These are phyloP conservation scores for Hylodesmum podocarpum DNA, from an alignment of 306 rosid species.

Conservation along the genomic window DNA sequence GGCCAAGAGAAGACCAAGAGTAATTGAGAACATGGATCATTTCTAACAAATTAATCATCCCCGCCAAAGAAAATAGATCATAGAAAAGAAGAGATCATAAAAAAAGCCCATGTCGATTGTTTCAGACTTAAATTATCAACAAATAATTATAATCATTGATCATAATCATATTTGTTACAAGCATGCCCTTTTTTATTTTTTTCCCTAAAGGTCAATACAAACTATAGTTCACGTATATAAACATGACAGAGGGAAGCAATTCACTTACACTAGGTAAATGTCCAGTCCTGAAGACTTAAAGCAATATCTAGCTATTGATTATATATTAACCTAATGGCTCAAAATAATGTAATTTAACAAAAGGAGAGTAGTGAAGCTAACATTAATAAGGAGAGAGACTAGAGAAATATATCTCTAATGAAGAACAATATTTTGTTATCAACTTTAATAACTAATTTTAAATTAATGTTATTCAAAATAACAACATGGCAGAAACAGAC, in stretches of 20 bases:
- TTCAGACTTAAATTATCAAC: not conserved
- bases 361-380: not conserved
- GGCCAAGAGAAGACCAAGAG: not conserved
- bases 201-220: not conserved
- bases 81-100: not conserved
- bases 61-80: conserved; percentile 12
- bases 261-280: not conserved
- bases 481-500: no score
- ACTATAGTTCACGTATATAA: not conserved
- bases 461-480: no score
- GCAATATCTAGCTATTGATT: not conserved
- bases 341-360: not conserved
- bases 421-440: no score
- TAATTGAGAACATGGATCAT: not conserved
- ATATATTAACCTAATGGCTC: not conserved
- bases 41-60: not conserved
- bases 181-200: not conserved
- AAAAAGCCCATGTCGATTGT: conserved; percentile 11
- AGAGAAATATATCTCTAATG: no score
- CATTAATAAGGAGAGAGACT: not conserved
- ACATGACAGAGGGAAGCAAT: not conserved
- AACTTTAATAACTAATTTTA: no score
- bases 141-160: not conserved
- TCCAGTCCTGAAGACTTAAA: not conserved
- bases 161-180: not conserved